Conservation (phyloP, 1,139 yeast species). For the Hansenula lynferdii region DNA sequence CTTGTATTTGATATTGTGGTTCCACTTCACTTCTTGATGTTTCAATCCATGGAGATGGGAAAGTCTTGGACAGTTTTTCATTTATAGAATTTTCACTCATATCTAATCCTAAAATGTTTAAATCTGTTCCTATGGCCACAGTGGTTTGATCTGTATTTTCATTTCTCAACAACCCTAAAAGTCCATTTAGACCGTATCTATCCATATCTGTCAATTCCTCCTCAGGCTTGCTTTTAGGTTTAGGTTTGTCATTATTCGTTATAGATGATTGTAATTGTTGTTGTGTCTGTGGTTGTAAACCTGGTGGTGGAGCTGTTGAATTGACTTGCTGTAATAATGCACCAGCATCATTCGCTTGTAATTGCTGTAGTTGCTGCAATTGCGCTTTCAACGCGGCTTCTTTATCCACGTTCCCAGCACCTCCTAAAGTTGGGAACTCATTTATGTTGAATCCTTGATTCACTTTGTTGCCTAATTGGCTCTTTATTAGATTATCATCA, state of each 20-base stretch:
- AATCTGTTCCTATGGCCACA: slow-evolving; percentile 81
- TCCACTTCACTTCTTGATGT: slow-evolving; percentile 89
- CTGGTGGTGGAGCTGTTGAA: slow-evolving; percentile 7
- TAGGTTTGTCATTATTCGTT: background rate
- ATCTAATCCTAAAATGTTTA: slow-evolving; percentile 70
- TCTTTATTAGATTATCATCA: slow-evolving; percentile 6
- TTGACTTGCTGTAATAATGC: background rate
- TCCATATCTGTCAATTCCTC: slow-evolving; percentile 33
- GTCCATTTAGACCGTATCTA: slow-evolving; percentile 72
- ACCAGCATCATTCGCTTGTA: background rate
- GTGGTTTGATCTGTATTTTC: slow-evolving; percentile 62
- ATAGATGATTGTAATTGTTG: background rate
- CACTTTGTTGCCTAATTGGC: too few species aligned
- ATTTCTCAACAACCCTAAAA: slow-evolving; percentile 63
- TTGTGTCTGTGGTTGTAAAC: slow-evolving; percentile 6
- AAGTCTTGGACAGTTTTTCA: slow-evolving; percentile 56
- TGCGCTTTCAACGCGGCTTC: slow-evolving; percentile 4
- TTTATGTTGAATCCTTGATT: slow-evolving; percentile 14
- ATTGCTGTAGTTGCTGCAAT: slow-evolving; percentile 5
- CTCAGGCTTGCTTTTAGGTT: slow-evolving; percentile 5
- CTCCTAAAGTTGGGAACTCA: slow-evolving; percentile 26
- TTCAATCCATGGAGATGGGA: slow-evolving; percentile 94
- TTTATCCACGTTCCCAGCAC: too few species aligned
- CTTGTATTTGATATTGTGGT: slow-evolving; percentile 65
- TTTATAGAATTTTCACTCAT: slow-evolving; percentile 30